A percentile compares a stretch with the other conserved stretches of the same genome.
These are phyloP conservation scores for Lentinula detonsa DNA, from an alignment of 768 basidiomycete species.

Conservation along the genomic window DNA sequence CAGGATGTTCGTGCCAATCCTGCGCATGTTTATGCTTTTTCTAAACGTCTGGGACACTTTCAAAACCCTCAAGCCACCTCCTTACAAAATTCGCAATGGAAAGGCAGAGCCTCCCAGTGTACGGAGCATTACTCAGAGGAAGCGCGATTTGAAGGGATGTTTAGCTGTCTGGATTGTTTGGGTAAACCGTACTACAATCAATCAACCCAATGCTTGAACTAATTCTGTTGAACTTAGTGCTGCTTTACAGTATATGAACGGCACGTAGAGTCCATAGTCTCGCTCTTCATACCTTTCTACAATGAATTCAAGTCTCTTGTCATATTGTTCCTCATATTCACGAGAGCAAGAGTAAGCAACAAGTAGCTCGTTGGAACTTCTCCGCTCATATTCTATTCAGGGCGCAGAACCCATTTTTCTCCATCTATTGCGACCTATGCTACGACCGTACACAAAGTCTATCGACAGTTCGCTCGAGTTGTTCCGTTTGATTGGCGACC, in stretches of 20 bases:
- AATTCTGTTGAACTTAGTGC: slow-evolving; percentile 34
- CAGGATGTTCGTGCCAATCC: slow-evolving; percentile 59
- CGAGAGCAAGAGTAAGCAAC: slow-evolving; percentile 61
- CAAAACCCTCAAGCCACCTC: slow-evolving; percentile 72
- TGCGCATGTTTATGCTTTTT: slow-evolving; percentile 67
- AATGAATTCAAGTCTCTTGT: slow-evolving; percentile 72
- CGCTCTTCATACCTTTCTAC: slow-evolving; percentile 78
- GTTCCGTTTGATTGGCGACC: slow-evolving; percentile 57
- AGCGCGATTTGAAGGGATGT: slow-evolving; percentile 81
- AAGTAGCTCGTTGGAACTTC: neutral
- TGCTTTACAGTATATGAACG: slow-evolving; percentile 67
- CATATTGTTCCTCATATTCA: slow-evolving; percentile 69
- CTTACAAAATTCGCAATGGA: slow-evolving; percentile 44
- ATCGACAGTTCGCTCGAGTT: slow-evolving; percentile 63
- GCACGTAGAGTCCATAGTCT: slow-evolving; percentile 55
- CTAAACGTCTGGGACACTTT: slow-evolving; percentile 80
- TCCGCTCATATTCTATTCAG: slow-evolving; percentile 26
- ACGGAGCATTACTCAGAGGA: slow-evolving; percentile 67
- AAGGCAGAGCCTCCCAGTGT: slow-evolving; percentile 48
- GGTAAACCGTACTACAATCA: slow-evolving; percentile 36
- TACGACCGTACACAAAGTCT: slow-evolving; percentile 67
- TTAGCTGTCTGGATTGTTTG: slow-evolving; percentile 83
- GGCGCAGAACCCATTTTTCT: slow-evolving; percentile 83
- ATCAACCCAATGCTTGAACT: neutral
- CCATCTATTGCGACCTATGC: slow-evolving; percentile 70